phyloP scores from a whole-genome alignment of 169 alveolate genomes.

The Cryptosporidium parvum region DNA sequence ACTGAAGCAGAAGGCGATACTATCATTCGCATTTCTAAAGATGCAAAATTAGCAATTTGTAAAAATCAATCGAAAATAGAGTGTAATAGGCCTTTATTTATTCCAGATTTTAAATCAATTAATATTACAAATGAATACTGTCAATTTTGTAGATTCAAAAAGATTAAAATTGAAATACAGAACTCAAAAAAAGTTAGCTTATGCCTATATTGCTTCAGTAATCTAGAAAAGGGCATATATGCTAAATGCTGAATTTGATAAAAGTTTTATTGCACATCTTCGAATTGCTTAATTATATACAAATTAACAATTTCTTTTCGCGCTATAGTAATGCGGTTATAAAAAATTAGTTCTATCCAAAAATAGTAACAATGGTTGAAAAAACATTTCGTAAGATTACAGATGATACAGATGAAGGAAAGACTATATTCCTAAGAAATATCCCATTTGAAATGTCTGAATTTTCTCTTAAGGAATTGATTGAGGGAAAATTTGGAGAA shows the following conservation, averaged over 20 bases:
- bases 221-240: not conserved
- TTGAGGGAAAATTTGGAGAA: conserved; percentile 53
- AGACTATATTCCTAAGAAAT: conserved; percentile 63
- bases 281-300: not conserved
- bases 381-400: not conserved
- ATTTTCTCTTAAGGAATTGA: conserved; percentile 10
- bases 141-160: conserved; percentile 4
- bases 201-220: conserved; percentile 17
- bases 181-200: conserved; percentile 5
- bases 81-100: conserved; percentile 16
- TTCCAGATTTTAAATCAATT: not conserved
- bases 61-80: not conserved
- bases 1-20: not conserved
- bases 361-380: not conserved
- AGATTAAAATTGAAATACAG: not conserved
- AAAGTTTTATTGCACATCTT: not conserved
- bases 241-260: not conserved
- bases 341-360: not conserved
- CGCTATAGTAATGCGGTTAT: not conserved
- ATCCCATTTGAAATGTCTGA: conserved; percentile 70
- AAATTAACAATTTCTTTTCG: not conserved
- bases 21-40: not conserved
- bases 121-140: not conserved
- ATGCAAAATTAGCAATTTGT: conserved; percentile 27
- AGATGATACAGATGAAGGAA: conserved; percentile 44